Evolutionary conservation across 768 basidiomycete genomes (phyloP).

Genomic region (Suillus bovinus): DNA sequence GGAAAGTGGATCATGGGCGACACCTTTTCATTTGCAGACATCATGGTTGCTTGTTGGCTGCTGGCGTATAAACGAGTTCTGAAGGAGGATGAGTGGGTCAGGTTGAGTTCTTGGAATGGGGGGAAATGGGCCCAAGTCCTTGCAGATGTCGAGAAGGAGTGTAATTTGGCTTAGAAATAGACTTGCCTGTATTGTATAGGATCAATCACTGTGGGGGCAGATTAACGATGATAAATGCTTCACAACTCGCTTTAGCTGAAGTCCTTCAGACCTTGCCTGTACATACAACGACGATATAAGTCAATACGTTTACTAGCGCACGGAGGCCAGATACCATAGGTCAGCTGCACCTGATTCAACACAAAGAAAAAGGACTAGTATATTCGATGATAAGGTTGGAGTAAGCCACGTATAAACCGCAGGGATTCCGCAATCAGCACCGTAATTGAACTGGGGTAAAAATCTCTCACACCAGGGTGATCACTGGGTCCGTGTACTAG

Average conservation of each 20-base stretch:
- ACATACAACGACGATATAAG: not conserved
- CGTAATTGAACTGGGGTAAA: not conserved
- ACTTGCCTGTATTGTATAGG: not conserved
- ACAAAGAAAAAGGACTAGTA: not conserved
- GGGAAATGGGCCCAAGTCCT: slow-evolving; percentile 29
- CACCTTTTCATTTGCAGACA: slow-evolving; percentile 32
- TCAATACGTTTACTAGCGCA: not conserved
- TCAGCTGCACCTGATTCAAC: not conserved
- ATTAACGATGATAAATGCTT: not conserved
- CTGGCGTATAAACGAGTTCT: slow-evolving; percentile 22
- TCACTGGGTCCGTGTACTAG: not conserved
- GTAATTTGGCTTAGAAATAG: slow-evolving; percentile 15
- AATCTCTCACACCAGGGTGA: not conserved
- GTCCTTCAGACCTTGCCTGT: not conserved
- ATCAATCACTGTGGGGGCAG: not conserved
- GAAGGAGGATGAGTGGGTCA: slow-evolving; percentile 27
- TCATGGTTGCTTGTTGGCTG: slow-evolving; percentile 20
- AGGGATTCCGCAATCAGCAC: not conserved
- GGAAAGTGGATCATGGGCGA: slow-evolving; percentile 34
- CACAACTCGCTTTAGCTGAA: not conserved
- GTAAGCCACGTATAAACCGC: not conserved
- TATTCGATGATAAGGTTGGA: not conserved
- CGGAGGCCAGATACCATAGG: no score
- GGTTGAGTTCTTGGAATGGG: slow-evolving; percentile 24
- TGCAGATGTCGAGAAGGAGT: slow-evolving; percentile 27